Evolutionary conservation across 345 rosid species (phyloP).

Genomic region (Cardamine chenopodiifolia): DNA sequence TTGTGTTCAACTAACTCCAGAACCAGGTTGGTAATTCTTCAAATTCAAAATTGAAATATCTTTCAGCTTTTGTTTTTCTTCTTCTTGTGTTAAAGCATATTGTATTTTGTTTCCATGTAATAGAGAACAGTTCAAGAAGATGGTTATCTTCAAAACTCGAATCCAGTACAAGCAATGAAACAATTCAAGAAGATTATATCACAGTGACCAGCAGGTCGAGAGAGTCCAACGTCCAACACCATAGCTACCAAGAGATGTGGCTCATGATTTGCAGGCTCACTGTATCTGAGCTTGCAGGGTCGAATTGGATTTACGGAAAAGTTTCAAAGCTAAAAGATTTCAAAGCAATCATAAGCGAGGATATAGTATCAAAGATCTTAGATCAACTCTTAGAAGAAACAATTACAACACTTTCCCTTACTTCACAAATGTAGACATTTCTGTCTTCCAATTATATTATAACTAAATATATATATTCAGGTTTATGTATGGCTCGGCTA

Average conservation of each 20-base stretch:
- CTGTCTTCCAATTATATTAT: constrained; percentile 21
- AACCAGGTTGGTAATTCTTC: constrained; percentile 46
- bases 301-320: constrained; percentile 22
- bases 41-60: neutral
- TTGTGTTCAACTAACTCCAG: constrained; percentile 43
- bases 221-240: neutral
- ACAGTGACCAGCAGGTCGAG: neutral
- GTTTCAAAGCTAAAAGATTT: constrained; percentile 26
- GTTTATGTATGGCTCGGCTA: neutral
- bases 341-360: constrained; percentile 25
- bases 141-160: constrained; percentile 21
- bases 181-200: constrained; percentile 10
- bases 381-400: constrained; percentile 45
- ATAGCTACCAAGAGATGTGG: constrained; percentile 30
- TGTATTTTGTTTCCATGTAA: neutral
- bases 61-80: neutral
- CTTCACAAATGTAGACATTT: constrained; percentile 33
- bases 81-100: constrained; percentile 1
- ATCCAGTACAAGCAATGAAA: neutral
- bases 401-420: constrained; percentile 34
- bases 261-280: constrained; percentile 31
- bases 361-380: constrained; percentile 31
- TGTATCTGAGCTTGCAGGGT: constrained; percentile 16
- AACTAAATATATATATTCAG: constrained; percentile 18
- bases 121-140: constrained; percentile 36